Evolutionary conservation across 768 basidiomycete species (phyloP).

Genomic region (Kwoniella heveanensis): DNA sequence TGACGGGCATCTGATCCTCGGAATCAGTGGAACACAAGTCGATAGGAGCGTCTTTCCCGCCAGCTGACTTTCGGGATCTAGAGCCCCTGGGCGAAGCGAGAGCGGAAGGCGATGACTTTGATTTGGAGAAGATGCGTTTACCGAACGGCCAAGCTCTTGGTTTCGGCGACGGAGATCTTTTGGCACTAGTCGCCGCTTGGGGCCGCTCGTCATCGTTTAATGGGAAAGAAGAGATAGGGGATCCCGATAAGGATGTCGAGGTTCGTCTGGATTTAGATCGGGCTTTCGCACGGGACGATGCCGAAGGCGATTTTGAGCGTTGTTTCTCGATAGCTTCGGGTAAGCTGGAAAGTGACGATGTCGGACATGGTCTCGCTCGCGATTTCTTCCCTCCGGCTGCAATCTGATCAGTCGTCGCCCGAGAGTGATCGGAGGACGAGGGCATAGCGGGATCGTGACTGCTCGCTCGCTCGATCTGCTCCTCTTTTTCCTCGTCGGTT

Average conservation of each 20-base stretch:
- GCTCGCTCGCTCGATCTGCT: conserved; percentile 15
- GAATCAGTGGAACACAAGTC: conserved; percentile 18
- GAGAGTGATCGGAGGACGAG: not conserved
- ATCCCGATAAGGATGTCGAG: not conserved
- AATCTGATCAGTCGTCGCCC: not conserved
- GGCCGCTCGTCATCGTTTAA: not conserved
- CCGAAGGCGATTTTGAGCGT: not conserved
- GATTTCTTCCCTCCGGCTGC: conserved; percentile 4
- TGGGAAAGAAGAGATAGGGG: not conserved
- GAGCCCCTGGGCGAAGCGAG: not conserved
- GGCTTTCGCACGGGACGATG: not conserved
- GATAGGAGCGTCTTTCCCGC: conserved; percentile 16
- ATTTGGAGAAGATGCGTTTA: conserved; percentile 16
- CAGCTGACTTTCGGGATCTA: not conserved
- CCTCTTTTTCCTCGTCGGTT: conserved; percentile 22
- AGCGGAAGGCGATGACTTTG: conserved; percentile 24
- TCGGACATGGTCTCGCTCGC: conserved; percentile 10
- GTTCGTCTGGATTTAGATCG: conserved; percentile 6
- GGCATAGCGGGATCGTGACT: not conserved
- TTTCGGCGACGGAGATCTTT: conserved; percentile 6
- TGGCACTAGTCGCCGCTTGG: not conserved
- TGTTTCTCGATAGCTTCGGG: conserved; percentile 6
- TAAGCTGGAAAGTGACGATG: conserved; percentile 16
- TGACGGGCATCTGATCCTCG: conserved; percentile 12
- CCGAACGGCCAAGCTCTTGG: conserved; percentile 2